These are phyloP conservation scores for Alternaria dauci DNA, from an alignment of 2,329 filamentous ascomycete species.

Conservation along the genomic window DNA sequence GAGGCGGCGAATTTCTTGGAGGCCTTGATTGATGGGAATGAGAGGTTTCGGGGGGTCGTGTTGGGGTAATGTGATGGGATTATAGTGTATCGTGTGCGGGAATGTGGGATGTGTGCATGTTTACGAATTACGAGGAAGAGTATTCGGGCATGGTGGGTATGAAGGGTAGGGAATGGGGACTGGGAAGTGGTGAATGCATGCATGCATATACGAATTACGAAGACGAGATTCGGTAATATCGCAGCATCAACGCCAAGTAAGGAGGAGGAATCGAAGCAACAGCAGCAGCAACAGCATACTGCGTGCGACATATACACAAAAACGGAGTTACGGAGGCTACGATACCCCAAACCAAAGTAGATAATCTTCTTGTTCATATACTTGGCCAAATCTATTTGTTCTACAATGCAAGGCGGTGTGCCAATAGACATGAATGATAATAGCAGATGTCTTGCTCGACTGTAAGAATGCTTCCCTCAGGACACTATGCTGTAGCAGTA, in stretches of 20 bases:
- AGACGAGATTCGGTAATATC: neutral
- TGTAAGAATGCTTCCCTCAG: too few species aligned
- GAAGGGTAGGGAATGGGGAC: too few species aligned
- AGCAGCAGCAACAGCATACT: neutral
- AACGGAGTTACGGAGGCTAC: neutral
- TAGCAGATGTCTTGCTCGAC: too few species aligned
- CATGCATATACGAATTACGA: neutral
- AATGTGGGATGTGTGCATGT: neutral
- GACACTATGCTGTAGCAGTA: neutral
- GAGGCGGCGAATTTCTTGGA: slow-evolving; percentile 83
- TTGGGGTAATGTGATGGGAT: neutral
- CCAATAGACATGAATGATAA: neutral
- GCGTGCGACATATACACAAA: neutral
- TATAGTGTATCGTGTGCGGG: neutral
- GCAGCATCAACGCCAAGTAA: neutral
- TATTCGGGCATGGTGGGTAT: too few species aligned
- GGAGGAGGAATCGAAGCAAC: neutral
- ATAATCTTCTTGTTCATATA: neutral
- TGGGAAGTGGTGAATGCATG: too few species aligned
- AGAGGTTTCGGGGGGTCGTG: slow-evolving; percentile 17
- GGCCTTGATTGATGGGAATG: slow-evolving; percentile 73
- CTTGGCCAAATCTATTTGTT: neutral
- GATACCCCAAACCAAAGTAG: neutral
- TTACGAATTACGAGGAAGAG: too few species aligned
- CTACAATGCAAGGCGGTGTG: neutral